Evolutionary conservation across 176 grass and related monocot species (phyloP).

Genomic region (Phragmites australis): DNA sequence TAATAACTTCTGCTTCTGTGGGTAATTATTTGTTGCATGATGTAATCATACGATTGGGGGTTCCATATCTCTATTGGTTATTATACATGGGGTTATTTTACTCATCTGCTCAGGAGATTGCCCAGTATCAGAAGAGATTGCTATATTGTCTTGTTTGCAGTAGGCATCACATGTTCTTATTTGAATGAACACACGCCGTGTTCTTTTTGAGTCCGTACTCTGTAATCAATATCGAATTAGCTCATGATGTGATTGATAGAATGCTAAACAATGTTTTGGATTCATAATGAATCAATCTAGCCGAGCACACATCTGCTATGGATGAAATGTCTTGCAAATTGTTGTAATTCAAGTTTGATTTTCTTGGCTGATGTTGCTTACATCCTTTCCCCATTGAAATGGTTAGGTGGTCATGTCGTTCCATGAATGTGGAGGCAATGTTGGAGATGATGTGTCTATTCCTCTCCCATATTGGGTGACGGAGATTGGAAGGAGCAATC

Average conservation of each 20-base stretch:
- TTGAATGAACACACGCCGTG: neutral
- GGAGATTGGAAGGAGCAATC: slow-evolving; percentile 79
- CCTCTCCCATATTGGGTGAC: slow-evolving; percentile 87
- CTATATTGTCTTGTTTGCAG: neutral
- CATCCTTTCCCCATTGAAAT: neutral
- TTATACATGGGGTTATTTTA: too few species aligned
- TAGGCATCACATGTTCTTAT: neutral
- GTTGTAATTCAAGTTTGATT: neutral
- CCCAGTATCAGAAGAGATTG: too few species aligned
- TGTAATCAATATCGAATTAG: too few species aligned
- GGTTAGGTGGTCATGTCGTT: slow-evolving; percentile 93
- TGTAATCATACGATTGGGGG: too few species aligned
- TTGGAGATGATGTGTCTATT: slow-evolving; percentile 64
- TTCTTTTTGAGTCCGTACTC: too few species aligned
- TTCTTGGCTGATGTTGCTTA: neutral
- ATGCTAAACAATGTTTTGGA: too few species aligned
- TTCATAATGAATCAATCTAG: too few species aligned
- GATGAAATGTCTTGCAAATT: too few species aligned
- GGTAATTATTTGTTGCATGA: neutral
- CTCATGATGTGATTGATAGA: too few species aligned
- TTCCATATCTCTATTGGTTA: neutral
- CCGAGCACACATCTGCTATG: too few species aligned
- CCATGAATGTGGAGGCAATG: slow-evolving; percentile 86
- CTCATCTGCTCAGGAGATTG: too few species aligned
- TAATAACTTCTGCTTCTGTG: neutral